Evolutionary conservation across 768 basidiomycete species (phyloP).

Genomic region (Calocybe cyanea): DNA sequence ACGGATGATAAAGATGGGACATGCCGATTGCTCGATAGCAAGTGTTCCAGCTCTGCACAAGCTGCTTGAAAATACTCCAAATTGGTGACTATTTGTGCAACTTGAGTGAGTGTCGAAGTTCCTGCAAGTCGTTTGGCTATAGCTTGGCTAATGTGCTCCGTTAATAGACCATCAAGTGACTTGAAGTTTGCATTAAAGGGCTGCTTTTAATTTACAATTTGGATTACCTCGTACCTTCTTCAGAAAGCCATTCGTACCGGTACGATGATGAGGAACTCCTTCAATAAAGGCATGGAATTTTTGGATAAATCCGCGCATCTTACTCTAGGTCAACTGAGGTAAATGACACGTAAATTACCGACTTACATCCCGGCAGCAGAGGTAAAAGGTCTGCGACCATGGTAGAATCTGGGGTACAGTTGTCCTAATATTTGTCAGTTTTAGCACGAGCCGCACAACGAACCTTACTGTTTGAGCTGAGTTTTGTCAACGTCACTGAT

Average conservation of each 20-base stretch:
- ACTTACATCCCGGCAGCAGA: conserved; percentile 86
- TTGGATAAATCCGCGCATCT: conserved; percentile 62
- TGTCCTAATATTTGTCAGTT: conserved; percentile 39
- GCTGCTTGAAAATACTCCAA: conserved; percentile 87
- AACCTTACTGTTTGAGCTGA: conserved; percentile 54
- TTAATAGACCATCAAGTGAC: conserved; percentile 85
- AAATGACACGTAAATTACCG: background rate
- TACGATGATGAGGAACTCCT: conserved; percentile 87
- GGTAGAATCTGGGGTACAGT: conserved; percentile 72
- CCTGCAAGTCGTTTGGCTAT: conserved; percentile 70
- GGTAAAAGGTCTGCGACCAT: conserved; percentile 93
- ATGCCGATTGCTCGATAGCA: conserved; percentile 78
- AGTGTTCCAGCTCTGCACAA: conserved; percentile 80
- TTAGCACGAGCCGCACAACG: conserved; percentile 1
- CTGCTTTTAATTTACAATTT: background rate
- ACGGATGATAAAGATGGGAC: conserved; percentile 11
- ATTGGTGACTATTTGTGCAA: conserved; percentile 91
- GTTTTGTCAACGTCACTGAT: conserved; percentile 64
- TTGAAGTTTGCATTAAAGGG: conserved; percentile 25
- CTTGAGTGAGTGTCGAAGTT: conserved; percentile 81
- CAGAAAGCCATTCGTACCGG: conserved; percentile 87
- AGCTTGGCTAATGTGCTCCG: conserved; percentile 68
- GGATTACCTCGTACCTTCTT: conserved; percentile 57
- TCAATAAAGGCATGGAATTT: conserved; percentile 97
- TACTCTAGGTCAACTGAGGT: background rate